phyloP scores from a whole-genome alignment of 768 basidiomycete species.

The Phylloporus sp. region DNA sequence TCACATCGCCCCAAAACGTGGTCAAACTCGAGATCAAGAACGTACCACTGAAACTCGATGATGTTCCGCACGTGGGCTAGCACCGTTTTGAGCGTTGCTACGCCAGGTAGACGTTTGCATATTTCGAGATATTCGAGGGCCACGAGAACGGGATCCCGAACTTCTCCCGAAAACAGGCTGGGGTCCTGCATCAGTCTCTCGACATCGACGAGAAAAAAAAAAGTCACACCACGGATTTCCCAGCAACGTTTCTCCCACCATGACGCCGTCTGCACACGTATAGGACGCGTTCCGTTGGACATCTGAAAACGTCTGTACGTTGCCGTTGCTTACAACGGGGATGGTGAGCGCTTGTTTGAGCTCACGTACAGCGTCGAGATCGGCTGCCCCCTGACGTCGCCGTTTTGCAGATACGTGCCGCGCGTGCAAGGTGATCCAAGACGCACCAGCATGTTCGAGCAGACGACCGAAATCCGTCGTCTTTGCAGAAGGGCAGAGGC shows the following conservation, averaged over 20 bases:
- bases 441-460: slow-evolving; percentile 60
- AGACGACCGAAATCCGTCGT: slow-evolving; percentile 53
- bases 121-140: slow-evolving; percentile 65
- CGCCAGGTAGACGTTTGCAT: slow-evolving; percentile 48
- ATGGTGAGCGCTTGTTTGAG: slow-evolving; percentile 49
- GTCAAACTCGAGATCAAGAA: not conserved
- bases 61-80: slow-evolving; percentile 67
- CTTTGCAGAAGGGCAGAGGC: slow-evolving; percentile 46
- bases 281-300: slow-evolving; percentile 46
- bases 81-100: slow-evolving; percentile 44
- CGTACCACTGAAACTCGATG: slow-evolving; percentile 64
- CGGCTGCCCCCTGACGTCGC: slow-evolving; percentile 69
- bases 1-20: not conserved
- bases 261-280: slow-evolving; percentile 67
- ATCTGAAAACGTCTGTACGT: slow-evolving; percentile 60
- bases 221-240: slow-evolving; percentile 63
- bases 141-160: slow-evolving; percentile 62
- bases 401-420: slow-evolving; percentile 65
- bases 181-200: not conserved
- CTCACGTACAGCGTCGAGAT: slow-evolving; percentile 52
- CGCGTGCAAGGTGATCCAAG: slow-evolving; percentile 71
- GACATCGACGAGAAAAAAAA: not conserved
- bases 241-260: slow-evolving; percentile 77
- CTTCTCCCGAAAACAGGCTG: slow-evolving; percentile 53
- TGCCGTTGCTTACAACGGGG: slow-evolving; percentile 75